Evolutionary conservation across 495 filamentous ascomycete genomes (phyloP), one percentile per base, ranked within the genome.

Genomic region (Penicillium turbatum): DNA sequence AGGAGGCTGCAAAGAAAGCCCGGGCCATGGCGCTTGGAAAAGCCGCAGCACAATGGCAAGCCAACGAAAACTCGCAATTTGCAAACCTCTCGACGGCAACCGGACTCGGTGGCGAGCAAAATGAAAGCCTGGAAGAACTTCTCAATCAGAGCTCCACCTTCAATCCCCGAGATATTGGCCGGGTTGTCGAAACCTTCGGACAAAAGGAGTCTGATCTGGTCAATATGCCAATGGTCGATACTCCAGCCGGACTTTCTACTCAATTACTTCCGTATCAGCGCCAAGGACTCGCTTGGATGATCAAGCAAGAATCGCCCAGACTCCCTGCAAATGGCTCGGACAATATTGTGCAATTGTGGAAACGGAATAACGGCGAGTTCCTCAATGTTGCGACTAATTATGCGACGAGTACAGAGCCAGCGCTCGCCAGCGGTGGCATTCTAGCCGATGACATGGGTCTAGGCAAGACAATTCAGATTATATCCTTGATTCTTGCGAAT

Each of bases 401-500:
- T 61, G 79, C 83, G 0, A 82, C 79, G 2, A 64, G 64, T 1
- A 66, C 63, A 5, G 66, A 72, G 2, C 89, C 90, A 0, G 58
- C 63, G 4, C 73, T 96, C 16, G 81, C 86, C 1, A 88, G 84
- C 57, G 92, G 92, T 39, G 92, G 90, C 31, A 88, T 96, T 30
- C 74, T 96, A 11, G 89, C 89, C 21, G 92, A 97, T 66, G 92
- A 97, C 57, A 97, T 97, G 92, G 92, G 92, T 3, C 73, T 97
- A 6, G 92, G 92, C 12, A 97, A 97, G 70, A 97, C 92, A 1
- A 77, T 97, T 6, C 88, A 96, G 66, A 81, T 90, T 35, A 93
- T 96, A 51, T 86, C 88, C 46, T 64, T 95, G 27, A 87, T 97
- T 37, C 68, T 90, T 55, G 79, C 85, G 6, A 82, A 87, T 55